phyloP scores from a whole-genome alignment of 306 rosid genomes.

The Vigna angularis region DNA sequence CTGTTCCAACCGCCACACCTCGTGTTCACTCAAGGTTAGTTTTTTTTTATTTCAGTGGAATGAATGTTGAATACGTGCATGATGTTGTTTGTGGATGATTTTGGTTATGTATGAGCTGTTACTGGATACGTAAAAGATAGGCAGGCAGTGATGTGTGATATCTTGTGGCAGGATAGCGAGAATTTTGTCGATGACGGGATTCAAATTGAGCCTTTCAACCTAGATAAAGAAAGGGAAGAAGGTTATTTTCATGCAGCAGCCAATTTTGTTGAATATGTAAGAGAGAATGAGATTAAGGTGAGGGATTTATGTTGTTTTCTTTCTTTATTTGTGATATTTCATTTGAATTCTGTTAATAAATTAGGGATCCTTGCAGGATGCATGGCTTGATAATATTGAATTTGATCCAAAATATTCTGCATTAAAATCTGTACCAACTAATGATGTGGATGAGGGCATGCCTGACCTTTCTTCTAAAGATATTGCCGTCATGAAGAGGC shows the following conservation, averaged over 20 bases:
- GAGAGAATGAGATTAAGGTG: constrained; percentile 65
- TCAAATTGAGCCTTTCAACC: constrained; percentile 92
- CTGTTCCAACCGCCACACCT: too few species aligned
- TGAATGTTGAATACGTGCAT: too few species aligned
- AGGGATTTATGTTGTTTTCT: constrained; percentile 7
- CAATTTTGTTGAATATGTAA: constrained; percentile 82
- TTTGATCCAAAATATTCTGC: constrained; percentile 73
- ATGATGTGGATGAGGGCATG: constrained; percentile 56
- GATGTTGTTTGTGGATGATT: too few species aligned
- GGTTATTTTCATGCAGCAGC: constrained; percentile 87
- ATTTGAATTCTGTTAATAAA: constrained; percentile 28
- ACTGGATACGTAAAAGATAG: constrained; percentile 52
- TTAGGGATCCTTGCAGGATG: constrained; percentile 66
- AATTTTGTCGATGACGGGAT: constrained; percentile 80
- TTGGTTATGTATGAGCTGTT: constrained; percentile 29
- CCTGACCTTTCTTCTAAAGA: constrained; percentile 73
- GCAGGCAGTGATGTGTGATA: constrained; percentile 54
- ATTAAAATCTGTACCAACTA: constrained; percentile 46
- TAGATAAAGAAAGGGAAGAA: constrained; percentile 91
- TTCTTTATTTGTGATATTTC: neutral
- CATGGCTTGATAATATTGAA: constrained; percentile 89
- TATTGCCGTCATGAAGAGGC: constrained; percentile 78
- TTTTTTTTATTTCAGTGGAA: too few species aligned
- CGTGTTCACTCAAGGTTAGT: too few species aligned
- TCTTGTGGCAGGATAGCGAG: constrained; percentile 66